Base-by-base conservation (phyloP, 345 rosid species). In the Leavenworthia alabamica region DNA sequence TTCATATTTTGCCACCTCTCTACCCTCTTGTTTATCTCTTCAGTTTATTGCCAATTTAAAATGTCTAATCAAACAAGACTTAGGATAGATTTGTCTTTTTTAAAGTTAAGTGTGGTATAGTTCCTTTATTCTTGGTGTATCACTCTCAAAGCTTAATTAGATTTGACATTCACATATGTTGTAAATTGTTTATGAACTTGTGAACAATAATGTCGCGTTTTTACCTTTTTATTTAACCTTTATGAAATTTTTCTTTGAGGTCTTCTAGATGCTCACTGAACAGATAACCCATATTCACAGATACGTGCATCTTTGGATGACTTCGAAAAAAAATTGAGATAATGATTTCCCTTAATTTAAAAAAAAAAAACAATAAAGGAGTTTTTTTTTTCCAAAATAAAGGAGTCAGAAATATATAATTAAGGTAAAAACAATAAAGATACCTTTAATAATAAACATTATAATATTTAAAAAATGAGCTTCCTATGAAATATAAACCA, bases 201-300 rank as follows among this genome's bases (percentile, higher is more conserved):
- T 43, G 48, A 52, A 60, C n/a, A 29, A 35, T 36, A 52, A 26
- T 60, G 51, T 60, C 7, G 39, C 32, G 10, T n/a, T 11, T 40
- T 19, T 7, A 4, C 32, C 19, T 19, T 16, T 54, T 66, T n/a
- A n/a, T n/a, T n/a, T n/a, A n/a, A n/a, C n/a, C n/a, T n/a, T n/a
- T n/a, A n/a, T n/a, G n/a, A n/a, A n/a, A n/a, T n/a, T 36, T n/a
- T 12, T 20, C n/a, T 31, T 48, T 46, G 8, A 29, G 14, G 47
- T 39, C 10, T 42, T 62, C 37, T 31, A 55, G 64, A 63, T 56
- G 29, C 37, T 62, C 75, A 70, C 70, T 63, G 64, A 40, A 70
- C 60, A 56, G 53, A 62, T 64, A 70, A n/a, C 75, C 64, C 64
- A 70, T 55, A 46, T 70, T 47, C 64, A 47, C 32, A 70, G 74